Evolutionary conservation across 768 basidiomycete species (phyloP), one percentile per base, ranked within the genome.

Genomic region (Tulasnella sp.): DNA sequence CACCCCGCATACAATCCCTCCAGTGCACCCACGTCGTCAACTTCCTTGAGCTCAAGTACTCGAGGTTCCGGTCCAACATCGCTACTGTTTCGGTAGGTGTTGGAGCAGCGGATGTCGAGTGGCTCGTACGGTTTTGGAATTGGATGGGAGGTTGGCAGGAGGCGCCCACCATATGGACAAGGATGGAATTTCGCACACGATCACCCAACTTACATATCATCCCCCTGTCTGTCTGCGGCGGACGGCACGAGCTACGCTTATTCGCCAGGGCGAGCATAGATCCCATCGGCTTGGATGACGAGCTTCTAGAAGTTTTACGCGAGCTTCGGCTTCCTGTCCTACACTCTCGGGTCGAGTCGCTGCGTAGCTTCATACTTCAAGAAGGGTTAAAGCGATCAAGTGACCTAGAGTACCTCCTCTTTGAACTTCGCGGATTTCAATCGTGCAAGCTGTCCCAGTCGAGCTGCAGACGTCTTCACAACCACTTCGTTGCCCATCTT

Each of bases 71-170:
- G 4, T 25, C 10, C 2, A 29, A n/a, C n/a, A 51, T n/a, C 2
- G 30, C 38, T 10, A 38, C 51, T 10, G 17, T 31, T 11, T 31
- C 38, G 15, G 57, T 58, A 27, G 60, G 61, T 4, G 62, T 68
- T 38, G 60, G 61, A 8, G 53, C 27, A 3, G 49, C 62, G 9
- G 38, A 19, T 4, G 59, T 73, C 17, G 42, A 56, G 3, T 76
- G 74, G 74, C 56, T 77, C 15, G 65, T 68, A 0, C 50, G 54
- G 1, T 78, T 78, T 60, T 80, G 78, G 78, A 45, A 53, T 2
- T 79, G 78, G 78, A 52, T 75, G 49, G 65, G 62, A 4, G 58
- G 31, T 0, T 76, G 71, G 67, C 21, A 51, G 0, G 59, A 53
- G 10, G 10, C 19, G 3, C 17, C 17, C 31, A 38, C n/a, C 19